Evolutionary conservation across 495 filamentous ascomycete genomes (phyloP).

Genomic region (Penicillium arizonense): DNA sequence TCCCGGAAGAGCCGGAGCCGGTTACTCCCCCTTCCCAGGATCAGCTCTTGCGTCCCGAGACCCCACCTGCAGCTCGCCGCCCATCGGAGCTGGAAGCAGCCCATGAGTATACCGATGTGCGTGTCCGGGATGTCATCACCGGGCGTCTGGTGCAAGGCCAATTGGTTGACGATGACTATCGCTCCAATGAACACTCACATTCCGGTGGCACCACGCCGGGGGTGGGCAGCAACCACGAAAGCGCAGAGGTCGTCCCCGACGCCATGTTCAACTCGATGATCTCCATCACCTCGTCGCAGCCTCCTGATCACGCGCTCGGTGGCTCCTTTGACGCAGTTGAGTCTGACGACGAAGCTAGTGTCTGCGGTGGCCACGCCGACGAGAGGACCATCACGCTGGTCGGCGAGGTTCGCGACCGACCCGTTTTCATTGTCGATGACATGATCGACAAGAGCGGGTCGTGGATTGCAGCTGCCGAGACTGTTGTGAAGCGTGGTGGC

Average conservation of each 20-base stretch:
- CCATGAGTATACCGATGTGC: slow-evolving; percentile 78
- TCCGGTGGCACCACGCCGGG: slow-evolving; percentile 48
- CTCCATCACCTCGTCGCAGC: slow-evolving; percentile 55
- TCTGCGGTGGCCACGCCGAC: slow-evolving; percentile 57
- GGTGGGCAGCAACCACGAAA: slow-evolving; percentile 30
- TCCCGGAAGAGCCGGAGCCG: slow-evolving; percentile 17
- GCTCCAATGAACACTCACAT: slow-evolving; percentile 69
- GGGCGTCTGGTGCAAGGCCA: slow-evolving; percentile 93
- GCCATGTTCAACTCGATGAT: slow-evolving; percentile 66
- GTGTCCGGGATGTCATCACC: slow-evolving; percentile 86
- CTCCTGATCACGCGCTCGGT: slow-evolving; percentile 65
- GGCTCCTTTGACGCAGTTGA: slow-evolving; percentile 77
- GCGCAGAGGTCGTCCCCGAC: slow-evolving; percentile 51
- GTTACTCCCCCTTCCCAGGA: not conserved
- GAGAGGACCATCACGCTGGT: slow-evolving; percentile 96
- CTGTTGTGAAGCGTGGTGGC: slow-evolving; percentile 86
- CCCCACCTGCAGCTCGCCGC: slow-evolving; percentile 35
- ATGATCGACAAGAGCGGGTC: slow-evolving; percentile 98
- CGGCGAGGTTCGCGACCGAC: slow-evolving; percentile 80
- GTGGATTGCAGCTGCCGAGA: slow-evolving; percentile 98
- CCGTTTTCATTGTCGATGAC: slow-evolving; percentile 94
- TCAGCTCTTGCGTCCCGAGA: slow-evolving; percentile 32
- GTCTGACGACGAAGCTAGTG: slow-evolving; percentile 85
- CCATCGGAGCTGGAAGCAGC: slow-evolving; percentile 48
- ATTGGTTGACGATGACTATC: slow-evolving; percentile 91